phyloP scores from a whole-genome alignment of 805 yeast species.

The Candida broadrunensis region DNA sequence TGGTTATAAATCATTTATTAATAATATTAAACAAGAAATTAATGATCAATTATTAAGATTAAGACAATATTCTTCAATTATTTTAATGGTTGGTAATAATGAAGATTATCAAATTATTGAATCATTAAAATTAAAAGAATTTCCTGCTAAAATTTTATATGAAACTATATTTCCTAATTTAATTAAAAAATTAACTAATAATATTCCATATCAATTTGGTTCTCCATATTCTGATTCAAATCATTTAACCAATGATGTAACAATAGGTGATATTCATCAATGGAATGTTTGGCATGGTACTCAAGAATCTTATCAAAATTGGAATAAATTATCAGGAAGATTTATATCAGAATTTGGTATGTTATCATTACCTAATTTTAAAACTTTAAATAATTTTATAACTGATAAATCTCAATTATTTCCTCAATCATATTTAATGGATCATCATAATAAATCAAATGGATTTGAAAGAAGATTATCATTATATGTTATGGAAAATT shows the following conservation, averaged over 20 bases:
- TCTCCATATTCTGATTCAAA: conserved; percentile 44
- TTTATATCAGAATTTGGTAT: conserved; percentile 55
- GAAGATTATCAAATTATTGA: conserved; percentile 48
- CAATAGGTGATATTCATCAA: conserved; percentile 49
- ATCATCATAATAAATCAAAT: conserved; percentile 46
- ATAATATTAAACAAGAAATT: conserved; percentile 34
- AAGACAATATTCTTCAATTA: conserved; percentile 36
- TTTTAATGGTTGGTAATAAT: conserved; percentile 42
- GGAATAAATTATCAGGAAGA: conserved; percentile 44
- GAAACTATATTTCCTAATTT: conserved; percentile 34
- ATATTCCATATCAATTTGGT: conserved; percentile 41
- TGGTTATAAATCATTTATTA: conserved; percentile 30
- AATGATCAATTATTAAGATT: conserved; percentile 36
- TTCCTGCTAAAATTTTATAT: conserved; percentile 43
- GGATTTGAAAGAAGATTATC: conserved; percentile 46
- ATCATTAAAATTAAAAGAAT: conserved; percentile 16
- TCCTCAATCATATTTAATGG: conserved; percentile 43
- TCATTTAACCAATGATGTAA: conserved; percentile 24
- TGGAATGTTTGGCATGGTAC: conserved; percentile 58
- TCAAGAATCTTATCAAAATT: conserved; percentile 46
- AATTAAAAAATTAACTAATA: conserved; percentile 17
- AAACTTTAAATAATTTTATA: conserved; percentile 32
- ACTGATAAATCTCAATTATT: conserved; percentile 32
- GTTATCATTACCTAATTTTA: conserved; percentile 40
- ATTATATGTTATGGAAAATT: conserved; percentile 42